Evolutionary conservation across 345 rosid genomes (phyloP), one percentile per base, ranked within the genome.

Genomic region (Acer negundo): DNA sequence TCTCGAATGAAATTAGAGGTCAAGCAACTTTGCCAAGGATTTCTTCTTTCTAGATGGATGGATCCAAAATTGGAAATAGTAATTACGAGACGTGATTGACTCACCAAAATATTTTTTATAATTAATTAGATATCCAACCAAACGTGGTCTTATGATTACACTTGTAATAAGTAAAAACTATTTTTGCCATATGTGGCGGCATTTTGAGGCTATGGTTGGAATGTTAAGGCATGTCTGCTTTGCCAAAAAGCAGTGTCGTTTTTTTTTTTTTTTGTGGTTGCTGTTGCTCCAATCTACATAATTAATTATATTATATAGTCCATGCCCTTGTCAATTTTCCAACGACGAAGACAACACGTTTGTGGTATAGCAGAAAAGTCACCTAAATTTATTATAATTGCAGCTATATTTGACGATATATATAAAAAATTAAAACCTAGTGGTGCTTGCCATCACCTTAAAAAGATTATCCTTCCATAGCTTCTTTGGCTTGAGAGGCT

Each of bases 11-110:
- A 8, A 42, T 42, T 42, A 19, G 31, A 19, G 31, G 55, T 6
- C 56, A 61, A 12, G 46, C n/a, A 61, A 55, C 42, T 66, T 76
- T 19, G 75, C 67, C 42, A 55, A 13, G 38, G 11, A 7, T 70
- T 38, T 74, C 3, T n/a, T 77, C 53, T 1, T 59, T 62, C 24
- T 12, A 2, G 26, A 15, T 38, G 10, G 46, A 42, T 42, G 12
- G 13, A 22, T 22, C n/a, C 20, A 13, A 17, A 10, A 13, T 23
- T 46, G 28, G 53, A n/a, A 35, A 35, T 35, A 35, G 38, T 31
- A 7, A 10, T 17, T 12, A 74, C 6, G 66, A 80, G 77, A 77
- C 89, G 86, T 83, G 86, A 62, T 81, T 80, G 87, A 82, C 87
- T 80, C 23, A 65, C 17, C 85, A 63, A 82, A 61, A 16, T 22